Conservation (phyloP, 768 basidiomycete species). For the Leccinum uliginosum region DNA sequence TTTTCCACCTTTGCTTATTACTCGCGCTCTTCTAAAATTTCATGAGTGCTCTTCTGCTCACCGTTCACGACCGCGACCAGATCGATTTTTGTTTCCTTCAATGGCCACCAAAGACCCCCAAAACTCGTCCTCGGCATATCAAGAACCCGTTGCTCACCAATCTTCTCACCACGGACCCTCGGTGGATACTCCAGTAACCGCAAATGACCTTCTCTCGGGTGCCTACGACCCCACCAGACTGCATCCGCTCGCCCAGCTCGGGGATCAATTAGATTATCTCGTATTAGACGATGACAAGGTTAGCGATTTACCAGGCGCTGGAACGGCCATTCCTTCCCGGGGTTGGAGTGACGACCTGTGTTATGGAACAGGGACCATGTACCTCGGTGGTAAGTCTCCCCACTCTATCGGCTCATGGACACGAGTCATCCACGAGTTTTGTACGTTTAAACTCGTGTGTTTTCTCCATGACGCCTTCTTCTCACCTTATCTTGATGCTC, state of each 20-base stretch:
- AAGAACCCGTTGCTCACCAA: conserved; percentile 41
- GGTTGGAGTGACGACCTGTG: conserved; percentile 99
- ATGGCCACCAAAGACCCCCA: conserved; percentile 29
- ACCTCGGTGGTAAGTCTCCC: conserved; percentile 82
- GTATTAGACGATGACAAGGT: conserved; percentile 96
- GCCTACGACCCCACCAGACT: conserved; percentile 89
- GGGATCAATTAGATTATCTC: conserved; percentile 93
- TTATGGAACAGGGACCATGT: conserved; percentile 99
- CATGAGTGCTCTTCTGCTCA: conserved; percentile 16
- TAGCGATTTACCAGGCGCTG: conserved; percentile 82
- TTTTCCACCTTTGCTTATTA: conserved; percentile 16
- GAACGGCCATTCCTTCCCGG: conserved; percentile 88
- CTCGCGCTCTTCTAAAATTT: conserved; percentile 31
- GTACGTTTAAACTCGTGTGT: conserved; percentile 46
- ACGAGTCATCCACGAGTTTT: conserved; percentile 42
- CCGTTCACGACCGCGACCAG: conserved; percentile 19
- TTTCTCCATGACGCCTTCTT: conserved; percentile 43
- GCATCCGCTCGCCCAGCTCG: conserved; percentile 89
- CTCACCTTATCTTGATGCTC: conserved; percentile 65
- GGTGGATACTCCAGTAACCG: conserved; percentile 63
- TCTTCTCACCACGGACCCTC: conserved; percentile 41
- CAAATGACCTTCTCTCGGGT: conserved; percentile 81
- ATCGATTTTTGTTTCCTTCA: conserved; percentile 3
- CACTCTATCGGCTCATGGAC: conserved; percentile 54
- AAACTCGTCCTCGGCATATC: conserved; percentile 35